These are phyloP conservation scores for Bolboschoenoplectus hybrid DNA, from an alignment of 202 grass and related monocot genomes.

Conservation along the genomic window DNA sequence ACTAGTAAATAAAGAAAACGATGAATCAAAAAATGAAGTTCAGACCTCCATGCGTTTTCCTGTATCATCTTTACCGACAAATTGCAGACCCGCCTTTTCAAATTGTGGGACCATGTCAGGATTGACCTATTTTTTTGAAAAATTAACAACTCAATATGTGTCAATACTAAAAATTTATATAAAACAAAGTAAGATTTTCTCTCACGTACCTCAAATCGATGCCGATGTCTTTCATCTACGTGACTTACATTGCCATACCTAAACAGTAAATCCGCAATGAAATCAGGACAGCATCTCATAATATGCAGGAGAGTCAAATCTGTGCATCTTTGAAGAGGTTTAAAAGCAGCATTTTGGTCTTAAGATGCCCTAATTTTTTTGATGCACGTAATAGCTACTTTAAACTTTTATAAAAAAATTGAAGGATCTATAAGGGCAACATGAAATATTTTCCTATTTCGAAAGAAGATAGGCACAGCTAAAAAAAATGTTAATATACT, in stretches of 20 bases:
- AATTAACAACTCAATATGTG: neutral
- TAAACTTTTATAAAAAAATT: neutral
- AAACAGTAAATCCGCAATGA: slow-evolving; percentile 32
- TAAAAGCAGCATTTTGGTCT: neutral
- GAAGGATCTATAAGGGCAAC: neutral
- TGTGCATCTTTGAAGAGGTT: slow-evolving; percentile 12
- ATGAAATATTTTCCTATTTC: neutral
- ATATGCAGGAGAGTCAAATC: slow-evolving; percentile 15
- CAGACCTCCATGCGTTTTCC: slow-evolving; percentile 91
- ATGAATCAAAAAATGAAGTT: slow-evolving; percentile 13
- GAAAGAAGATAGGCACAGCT: neutral
- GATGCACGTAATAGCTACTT: neutral
- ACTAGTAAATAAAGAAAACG: neutral
- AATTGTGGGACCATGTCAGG: slow-evolving; percentile 87
- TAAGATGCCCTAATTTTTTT: neutral
- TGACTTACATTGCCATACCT: slow-evolving; percentile 78
- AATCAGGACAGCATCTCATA: neutral
- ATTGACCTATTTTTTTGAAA: slow-evolving; percentile 72
- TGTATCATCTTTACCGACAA: slow-evolving; percentile 92
- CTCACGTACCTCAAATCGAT: slow-evolving; percentile 79
- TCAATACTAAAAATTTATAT: slow-evolving; percentile 20
- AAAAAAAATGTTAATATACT: slow-evolving; percentile 40
- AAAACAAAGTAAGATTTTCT: neutral
- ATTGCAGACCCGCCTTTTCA: slow-evolving; percentile 86
- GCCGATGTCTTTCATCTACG: slow-evolving; percentile 93